phyloP scores from a whole-genome alignment of 2,329 filamentous ascomycete genomes.

The Exophiala sideris region DNA sequence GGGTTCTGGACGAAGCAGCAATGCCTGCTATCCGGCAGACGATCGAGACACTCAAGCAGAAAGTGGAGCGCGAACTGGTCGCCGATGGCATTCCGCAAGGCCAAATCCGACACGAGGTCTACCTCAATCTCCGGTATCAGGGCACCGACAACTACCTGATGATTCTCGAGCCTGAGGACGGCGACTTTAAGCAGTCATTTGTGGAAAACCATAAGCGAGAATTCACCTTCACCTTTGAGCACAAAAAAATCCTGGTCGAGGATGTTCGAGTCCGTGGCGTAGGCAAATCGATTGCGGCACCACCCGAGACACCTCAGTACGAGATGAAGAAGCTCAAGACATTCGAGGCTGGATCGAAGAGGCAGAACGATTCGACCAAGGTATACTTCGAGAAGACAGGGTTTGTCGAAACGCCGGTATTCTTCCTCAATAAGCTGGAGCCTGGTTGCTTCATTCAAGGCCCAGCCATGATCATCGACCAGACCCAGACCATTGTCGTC shows the following conservation, averaged over 20 bases:
- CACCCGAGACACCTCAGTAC: neutral
- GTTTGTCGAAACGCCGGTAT: slow-evolving; percentile 37
- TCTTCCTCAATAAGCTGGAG: slow-evolving; percentile 34
- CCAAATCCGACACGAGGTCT: slow-evolving; percentile 43
- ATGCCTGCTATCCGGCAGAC: slow-evolving; percentile 57
- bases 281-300: neutral
- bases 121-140: slow-evolving; percentile 49
- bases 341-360: slow-evolving; percentile 49
- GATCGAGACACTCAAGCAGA: slow-evolving; percentile 71
- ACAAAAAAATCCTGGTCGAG: slow-evolving; percentile 78
- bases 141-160: slow-evolving; percentile 51
- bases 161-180: slow-evolving; percentile 58
- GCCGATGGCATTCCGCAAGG: slow-evolving; percentile 43
- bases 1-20: slow-evolving; percentile 25
- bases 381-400: slow-evolving; percentile 36
- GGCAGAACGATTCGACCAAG: neutral
- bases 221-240: slow-evolving; percentile 53
- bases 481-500: slow-evolving; percentile 48
- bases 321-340: neutral
- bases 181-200: too few relatives aligned
- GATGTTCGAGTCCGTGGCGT: slow-evolving; percentile 75
- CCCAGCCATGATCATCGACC: slow-evolving; percentile 35
- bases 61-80: slow-evolving; percentile 43
- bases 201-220: neutral
- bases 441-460: slow-evolving; percentile 33